Conservation (phyloP, 2,329 filamentous ascomycete genomes). For the Ophiostoma sp. region DNA sequence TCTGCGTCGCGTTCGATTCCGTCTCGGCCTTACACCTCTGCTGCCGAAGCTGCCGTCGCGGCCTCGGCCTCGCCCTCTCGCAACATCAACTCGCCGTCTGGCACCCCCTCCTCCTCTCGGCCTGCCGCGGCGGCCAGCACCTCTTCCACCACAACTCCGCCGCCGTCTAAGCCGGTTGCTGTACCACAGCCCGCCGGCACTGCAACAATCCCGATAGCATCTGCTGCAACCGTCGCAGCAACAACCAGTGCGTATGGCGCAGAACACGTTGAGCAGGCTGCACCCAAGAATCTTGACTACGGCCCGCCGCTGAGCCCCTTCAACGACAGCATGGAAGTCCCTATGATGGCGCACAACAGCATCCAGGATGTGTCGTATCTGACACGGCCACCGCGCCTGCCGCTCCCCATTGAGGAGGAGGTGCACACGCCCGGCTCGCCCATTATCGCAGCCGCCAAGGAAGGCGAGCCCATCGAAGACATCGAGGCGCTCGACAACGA, state of each 20-base stretch:
- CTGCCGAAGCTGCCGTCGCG: conserved; percentile 22
- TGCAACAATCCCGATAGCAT: conserved; percentile 7
- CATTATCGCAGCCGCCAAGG: conserved; percentile 68
- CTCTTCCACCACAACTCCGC: conserved; percentile 18
- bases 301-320: conserved; percentile 33
- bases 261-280: neutral
- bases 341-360: conserved; percentile 50
- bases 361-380: conserved; percentile 59
- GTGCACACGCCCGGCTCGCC: conserved; percentile 84
- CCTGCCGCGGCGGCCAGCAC: conserved; percentile 31
- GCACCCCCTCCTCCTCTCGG: conserved; percentile 28
- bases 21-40: conserved; percentile 26
- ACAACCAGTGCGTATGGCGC: conserved; percentile 27
- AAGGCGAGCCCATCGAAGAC: conserved; percentile 43
- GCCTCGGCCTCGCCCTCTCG: conserved; percentile 25
- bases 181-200: conserved; percentile 39
- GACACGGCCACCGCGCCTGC: conserved; percentile 76
- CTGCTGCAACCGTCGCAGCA: conserved; percentile 17
- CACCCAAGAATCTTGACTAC: conserved; percentile 29
- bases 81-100: neutral
- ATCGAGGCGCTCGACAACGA: conserved; percentile 46
- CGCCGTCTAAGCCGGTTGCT: conserved; percentile 50
- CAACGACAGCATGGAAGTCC: conserved; percentile 38
- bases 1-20: conserved; percentile 28
- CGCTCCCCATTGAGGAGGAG: conserved; percentile 90